These are phyloP conservation scores for Forsythia suspensa DNA, from an alignment of 257 asterid species.

Conservation along the genomic window DNA sequence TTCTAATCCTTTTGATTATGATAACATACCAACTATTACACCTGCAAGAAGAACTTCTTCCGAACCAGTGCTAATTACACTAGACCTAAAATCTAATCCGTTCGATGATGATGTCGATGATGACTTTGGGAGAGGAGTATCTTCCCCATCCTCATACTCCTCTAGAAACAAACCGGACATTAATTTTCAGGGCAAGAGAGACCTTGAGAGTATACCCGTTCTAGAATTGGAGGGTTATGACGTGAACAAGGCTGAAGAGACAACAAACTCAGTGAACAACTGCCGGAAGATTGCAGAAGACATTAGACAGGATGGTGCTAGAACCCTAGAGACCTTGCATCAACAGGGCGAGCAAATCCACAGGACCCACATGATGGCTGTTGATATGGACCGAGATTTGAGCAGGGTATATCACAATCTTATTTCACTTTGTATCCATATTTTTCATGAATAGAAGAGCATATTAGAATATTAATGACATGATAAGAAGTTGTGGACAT, in stretches of 20 bases:
- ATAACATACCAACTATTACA: conserved; percentile 4
- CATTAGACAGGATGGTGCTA: conserved; percentile 35
- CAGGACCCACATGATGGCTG: conserved; percentile 51
- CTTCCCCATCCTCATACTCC: conserved; percentile 22
- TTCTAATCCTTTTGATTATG: conserved; percentile 28
- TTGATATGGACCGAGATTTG: conserved; percentile 49
- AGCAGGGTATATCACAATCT: conserved; percentile 30
- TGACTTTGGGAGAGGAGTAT: conserved; percentile 36
- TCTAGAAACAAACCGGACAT: conserved; percentile 31
- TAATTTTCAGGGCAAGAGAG: conserved; percentile 44
- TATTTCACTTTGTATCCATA: not conserved
- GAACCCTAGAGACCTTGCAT: conserved; percentile 46
- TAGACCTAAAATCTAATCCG: conserved; percentile 13
- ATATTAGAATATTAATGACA: too few species aligned
- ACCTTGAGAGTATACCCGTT: conserved; percentile 66
- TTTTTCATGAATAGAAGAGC: not conserved
- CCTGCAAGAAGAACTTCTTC: conserved; percentile 69
- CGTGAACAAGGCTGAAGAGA: conserved; percentile 39
- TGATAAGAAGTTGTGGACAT: not conserved
- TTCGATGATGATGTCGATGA: conserved; percentile 33
- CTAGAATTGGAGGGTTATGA: conserved; percentile 65
- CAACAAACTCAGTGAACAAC: conserved; percentile 37
- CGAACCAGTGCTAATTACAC: conserved; percentile 49
- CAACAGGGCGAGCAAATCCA: conserved; percentile 53
- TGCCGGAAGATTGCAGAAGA: conserved; percentile 50